Evolutionary conservation across 2,329 filamentous ascomycete species (phyloP).

Genomic region (Kalmusia sp.): DNA sequence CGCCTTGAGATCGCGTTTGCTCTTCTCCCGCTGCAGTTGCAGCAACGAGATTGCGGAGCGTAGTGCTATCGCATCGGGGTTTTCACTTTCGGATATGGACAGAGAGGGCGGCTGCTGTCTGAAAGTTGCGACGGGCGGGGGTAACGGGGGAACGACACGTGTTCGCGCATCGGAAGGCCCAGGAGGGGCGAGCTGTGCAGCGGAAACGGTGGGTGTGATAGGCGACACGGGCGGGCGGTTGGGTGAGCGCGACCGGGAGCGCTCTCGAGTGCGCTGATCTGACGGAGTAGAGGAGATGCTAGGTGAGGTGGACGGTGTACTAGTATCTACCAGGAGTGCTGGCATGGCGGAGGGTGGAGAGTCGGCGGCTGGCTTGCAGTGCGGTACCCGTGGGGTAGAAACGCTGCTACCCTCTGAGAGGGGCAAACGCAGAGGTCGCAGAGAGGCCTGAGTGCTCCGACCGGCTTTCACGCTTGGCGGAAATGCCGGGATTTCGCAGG

Average conservation of each 20-base stretch:
- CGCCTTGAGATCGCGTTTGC: conserved; percentile 74
- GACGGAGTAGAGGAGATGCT: conserved; percentile 31
- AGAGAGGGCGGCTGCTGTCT: conserved; percentile 52
- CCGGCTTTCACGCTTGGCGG: conserved; percentile 4
- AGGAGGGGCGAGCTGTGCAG: conserved; percentile 43
- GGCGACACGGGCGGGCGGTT: conserved; percentile 48
- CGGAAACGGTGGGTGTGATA: conserved; percentile 46
- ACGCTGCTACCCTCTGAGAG: conserved; percentile 16
- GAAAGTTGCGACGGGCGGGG: conserved; percentile 44
- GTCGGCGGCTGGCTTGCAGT: conserved; percentile 15
- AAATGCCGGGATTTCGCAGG: too few species aligned
- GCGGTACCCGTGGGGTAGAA: conserved; percentile 11
- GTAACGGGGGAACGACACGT: conserved; percentile 35
- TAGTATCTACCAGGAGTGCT: conserved; percentile 43
- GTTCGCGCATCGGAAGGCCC: conserved; percentile 32
- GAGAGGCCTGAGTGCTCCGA: conserved; percentile 1
- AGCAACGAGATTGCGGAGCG: conserved; percentile 85
- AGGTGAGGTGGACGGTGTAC: conserved; percentile 30
- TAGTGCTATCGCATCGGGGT: conserved; percentile 87
- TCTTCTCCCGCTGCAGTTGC: conserved; percentile 83
- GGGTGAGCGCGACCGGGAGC: conserved; percentile 41
- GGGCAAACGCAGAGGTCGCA: conserved; percentile 12
- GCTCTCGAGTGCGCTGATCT: conserved; percentile 25
- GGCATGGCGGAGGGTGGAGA: conserved; percentile 44
- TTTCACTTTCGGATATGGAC: conserved; percentile 60